Percentiles rank a stretch among this genome's conserved stretches.
Evolutionary conservation across 495 filamentous ascomycete genomes (phyloP).

Genomic region (Neurospora africana): DNA sequence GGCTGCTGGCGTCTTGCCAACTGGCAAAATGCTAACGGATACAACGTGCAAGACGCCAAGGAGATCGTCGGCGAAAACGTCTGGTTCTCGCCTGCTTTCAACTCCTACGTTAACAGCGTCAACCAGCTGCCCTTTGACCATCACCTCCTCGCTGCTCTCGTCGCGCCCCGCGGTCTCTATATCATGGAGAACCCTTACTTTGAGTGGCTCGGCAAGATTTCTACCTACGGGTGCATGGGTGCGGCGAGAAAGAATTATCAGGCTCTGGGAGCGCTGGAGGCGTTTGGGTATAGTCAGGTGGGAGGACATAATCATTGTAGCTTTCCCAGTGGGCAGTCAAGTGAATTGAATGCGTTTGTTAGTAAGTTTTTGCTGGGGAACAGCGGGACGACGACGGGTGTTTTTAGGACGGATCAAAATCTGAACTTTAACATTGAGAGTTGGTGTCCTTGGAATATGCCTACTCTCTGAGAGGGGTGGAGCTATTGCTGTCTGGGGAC

Average conservation of each 20-base stretch:
- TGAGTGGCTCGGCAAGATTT: slow-evolving; percentile 43
- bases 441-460: slow-evolving; percentile 20
- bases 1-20: slow-evolving; percentile 43
- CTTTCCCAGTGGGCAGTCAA: slow-evolving; percentile 34
- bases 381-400: neutral
- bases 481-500: neutral
- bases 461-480: slow-evolving; percentile 1
- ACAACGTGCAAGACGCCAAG: slow-evolving; percentile 40
- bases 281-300: slow-evolving; percentile 42
- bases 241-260: slow-evolving; percentile 40
- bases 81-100: slow-evolving; percentile 39
- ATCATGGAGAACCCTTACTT: slow-evolving; percentile 42
- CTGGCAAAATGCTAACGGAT: slow-evolving; percentile 28
- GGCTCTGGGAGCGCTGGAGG: slow-evolving; percentile 34
- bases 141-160: slow-evolving; percentile 37
- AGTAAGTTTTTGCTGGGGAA: slow-evolving; percentile 39
- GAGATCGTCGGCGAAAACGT: slow-evolving; percentile 42
- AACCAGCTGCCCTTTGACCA: slow-evolving; percentile 38
- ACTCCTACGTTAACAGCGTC: slow-evolving; percentile 29
- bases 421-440: slow-evolving; percentile 12
- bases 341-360: slow-evolving; percentile 44
- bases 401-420: slow-evolving; percentile 12
- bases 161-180: slow-evolving; percentile 36
- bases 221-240: slow-evolving; percentile 45
- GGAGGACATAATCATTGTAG: slow-evolving; percentile 43